Percentiles rank a stretch among this genome's conserved stretches.
Conservation (phyloP, 2,329 filamentous ascomycete genomes). For the Arthrobotrys pseudoclavata region DNA sequence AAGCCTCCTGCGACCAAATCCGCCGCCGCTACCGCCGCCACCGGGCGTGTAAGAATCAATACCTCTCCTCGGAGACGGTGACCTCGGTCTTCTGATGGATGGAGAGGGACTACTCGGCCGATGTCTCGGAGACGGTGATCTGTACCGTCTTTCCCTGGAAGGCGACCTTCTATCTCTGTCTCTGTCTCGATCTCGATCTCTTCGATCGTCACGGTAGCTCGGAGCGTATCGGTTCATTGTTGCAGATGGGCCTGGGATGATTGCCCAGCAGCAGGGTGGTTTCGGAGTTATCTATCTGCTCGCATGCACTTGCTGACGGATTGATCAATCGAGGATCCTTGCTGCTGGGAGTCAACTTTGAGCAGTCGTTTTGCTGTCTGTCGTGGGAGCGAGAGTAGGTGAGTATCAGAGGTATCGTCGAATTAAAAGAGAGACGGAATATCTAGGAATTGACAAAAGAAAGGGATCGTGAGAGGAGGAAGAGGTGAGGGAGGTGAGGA, state of each 20-base stretch:
- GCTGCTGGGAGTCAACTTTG: neutral
- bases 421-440: too few species aligned
- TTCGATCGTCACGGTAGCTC: conserved; percentile 61
- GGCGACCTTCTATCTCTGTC: conserved; percentile 58
- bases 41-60: conserved; percentile 63
- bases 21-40: conserved; percentile 47
- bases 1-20: conserved; percentile 59
- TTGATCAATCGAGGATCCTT: neutral
- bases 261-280: conserved; percentile 1
- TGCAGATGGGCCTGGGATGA: conserved; percentile 1
- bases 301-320: conserved; percentile 1
- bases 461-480: neutral
- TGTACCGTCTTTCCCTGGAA: conserved; percentile 47
- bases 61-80: conserved; percentile 60
- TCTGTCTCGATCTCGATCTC: conserved; percentile 53
- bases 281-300: neutral
- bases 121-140: conserved; percentile 49
- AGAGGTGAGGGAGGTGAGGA: too few species aligned
- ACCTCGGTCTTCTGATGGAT: conserved; percentile 45
- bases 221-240: conserved; percentile 61
- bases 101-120: conserved; percentile 41
- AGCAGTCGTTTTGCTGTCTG: neutral
- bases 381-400: neutral
- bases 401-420: neutral
- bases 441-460: too few species aligned